Base-by-base conservation (phyloP, 208 protist species). In the Trypanosoma mega region DNA sequence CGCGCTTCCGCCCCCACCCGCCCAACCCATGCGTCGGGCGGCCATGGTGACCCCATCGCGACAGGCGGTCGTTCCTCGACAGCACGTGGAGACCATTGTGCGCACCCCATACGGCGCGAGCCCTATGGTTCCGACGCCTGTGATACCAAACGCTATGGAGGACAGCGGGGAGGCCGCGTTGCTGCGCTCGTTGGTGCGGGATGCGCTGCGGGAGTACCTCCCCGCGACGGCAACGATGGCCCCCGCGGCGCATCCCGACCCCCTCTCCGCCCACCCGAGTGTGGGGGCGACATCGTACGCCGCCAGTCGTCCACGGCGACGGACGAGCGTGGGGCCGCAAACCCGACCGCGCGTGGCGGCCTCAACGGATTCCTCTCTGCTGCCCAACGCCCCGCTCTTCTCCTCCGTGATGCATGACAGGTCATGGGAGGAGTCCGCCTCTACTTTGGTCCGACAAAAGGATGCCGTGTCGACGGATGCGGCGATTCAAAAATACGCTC, bases 21-120 rank as follows among this genome's bases (percentile, higher is more conserved):
- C 34, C 8, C 34, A 6, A 39, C 34, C 34, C 8, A 12, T 12
- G 6, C 6, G 8, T 6, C 34, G 34, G 34, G 12, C 34, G 12
- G 8, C 8, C 8, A 12, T 12, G 12, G 12, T 12, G 34, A 39
- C 34, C 6, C 12, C 34, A 39, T 39, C 6, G 6, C 34, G 8
- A 39, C 6, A 39, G 6, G 12, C 34, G 12, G 34, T 12, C 8
- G 34, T 12, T 12, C 6, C 34, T 6, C 34, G 8, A 39, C 34
- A 16, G 34, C 52, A 53, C 24, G 39, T 50, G 12, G 61, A 68
- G 31, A 68, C 37, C 46, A 59, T 68, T 33, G 51, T 50, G 3
- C 14, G 44, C 37, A 60, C 61, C 21, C 48, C 34, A 20, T 31
- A 9, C 6, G 3, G 11, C 1, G 27, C 24, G 3, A 61, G 55